These are phyloP conservation scores for Ambrosiella beaveri DNA, from an alignment of 2,329 filamentous ascomycete species.

Conservation along the genomic window DNA sequence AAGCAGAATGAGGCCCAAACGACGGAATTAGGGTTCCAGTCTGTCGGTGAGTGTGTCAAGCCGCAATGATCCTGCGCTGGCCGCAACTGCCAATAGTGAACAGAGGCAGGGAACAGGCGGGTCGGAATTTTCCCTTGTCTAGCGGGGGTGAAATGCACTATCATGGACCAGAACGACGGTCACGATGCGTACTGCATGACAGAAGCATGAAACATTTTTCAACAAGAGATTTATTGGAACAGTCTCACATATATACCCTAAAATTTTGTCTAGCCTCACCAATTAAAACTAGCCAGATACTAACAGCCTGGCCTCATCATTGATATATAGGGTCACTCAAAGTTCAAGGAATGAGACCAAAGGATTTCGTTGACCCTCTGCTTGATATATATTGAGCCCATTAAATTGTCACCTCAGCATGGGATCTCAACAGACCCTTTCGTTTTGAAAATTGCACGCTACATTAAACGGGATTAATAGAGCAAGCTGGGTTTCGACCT, in stretches of 20 bases:
- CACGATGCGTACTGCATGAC: background rate
- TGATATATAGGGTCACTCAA: background rate
- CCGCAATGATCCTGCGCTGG: background rate
- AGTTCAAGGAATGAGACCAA: no score
- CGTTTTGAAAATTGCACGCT: no score
- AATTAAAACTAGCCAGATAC: no score
- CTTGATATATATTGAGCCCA: no score
- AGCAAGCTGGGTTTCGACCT: no score
- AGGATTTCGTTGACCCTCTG: background rate
- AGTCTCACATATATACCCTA: no score
- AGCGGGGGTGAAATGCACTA: background rate
- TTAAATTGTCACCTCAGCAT: no score
- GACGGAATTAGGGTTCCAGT: background rate
- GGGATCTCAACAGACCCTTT: no score
- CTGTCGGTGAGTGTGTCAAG: background rate
- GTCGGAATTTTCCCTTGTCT: background rate
- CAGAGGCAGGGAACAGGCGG: background rate
- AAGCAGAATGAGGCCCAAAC: no score
- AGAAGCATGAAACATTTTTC: background rate
- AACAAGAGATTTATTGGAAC: background rate
- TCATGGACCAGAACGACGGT: background rate
- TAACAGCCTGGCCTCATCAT: background rate
- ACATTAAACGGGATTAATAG: no score
- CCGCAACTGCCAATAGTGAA: background rate
- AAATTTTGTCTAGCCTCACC: no score